Evolutionary conservation across 352 stramenopile species (phyloP), one percentile per base, ranked within the genome.

Genomic region (Bremia lactucae): DNA sequence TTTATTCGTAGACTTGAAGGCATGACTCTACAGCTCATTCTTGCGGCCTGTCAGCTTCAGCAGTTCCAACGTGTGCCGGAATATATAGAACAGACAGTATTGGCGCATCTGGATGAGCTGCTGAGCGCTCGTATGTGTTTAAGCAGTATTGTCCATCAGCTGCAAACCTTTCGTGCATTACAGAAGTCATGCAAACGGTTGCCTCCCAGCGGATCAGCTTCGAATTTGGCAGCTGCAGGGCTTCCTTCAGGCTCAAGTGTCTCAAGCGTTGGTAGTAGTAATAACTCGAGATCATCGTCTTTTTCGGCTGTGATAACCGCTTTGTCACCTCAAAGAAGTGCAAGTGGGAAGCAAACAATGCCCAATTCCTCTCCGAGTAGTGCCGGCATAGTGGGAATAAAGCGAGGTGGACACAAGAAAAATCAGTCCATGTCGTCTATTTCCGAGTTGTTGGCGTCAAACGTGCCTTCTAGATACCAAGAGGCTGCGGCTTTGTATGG

Each of bases 381-480:
- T 45, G 21, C 39, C 16, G 55, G 49, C 3, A 49, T 63, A 44
- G 55, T 60, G 1, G 46, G 51, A 6, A 60, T 62, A 6, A 89
- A 88, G 29, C 68, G 72, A 51, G 74, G 74, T 36, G 70, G 58
- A 11, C 80, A 93, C 62, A 87, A 90, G 59, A 93, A 93, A 47
- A 89, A 93, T 46, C 75, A 89, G 44, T 90, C 77, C 2, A 87
- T 93, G 73, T 93, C 80, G 26, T 87, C 77, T 0, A 87, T 93
- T 42, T 93, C 80, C 4, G 80, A 93, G 44, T 42, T 93, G 35
- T 49, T 93, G 15, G 60, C 80, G 6, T 79, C 76, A 3, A 69
- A 59, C 13, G 39, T 45, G 4, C 48, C 54, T 4, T 81, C 72
- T 6, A 80, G 67, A 5, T 89, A 87, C 26, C 73, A 84, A 34